These are phyloP conservation scores for Xylaria castorea DNA, from an alignment of 495 filamentous ascomycete species.

Conservation along the genomic window DNA sequence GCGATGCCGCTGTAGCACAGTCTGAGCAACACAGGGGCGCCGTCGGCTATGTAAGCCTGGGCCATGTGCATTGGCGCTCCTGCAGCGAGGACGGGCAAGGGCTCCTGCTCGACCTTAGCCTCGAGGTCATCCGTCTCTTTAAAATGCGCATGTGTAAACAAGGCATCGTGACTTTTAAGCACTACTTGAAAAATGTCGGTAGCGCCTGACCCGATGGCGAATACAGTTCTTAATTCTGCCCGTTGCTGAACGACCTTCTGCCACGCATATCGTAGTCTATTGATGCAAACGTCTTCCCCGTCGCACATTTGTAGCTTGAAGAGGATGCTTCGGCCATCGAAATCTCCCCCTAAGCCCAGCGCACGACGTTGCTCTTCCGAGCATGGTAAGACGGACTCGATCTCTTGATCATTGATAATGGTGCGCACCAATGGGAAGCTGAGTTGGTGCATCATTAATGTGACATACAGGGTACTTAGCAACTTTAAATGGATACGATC, in stretches of 20 bases:
- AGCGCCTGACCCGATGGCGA: constrained; percentile 2
- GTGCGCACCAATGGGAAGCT: constrained; percentile 1
- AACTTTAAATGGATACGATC: not conserved
- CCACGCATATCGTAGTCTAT: constrained; percentile 4
- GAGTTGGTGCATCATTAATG: not conserved
- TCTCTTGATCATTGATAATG: constrained; percentile 9
- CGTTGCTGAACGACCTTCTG: constrained; percentile 9
- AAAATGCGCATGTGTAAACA: not conserved
- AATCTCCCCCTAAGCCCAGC: not conserved
- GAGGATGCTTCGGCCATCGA: not conserved
- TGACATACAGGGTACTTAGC: not conserved
- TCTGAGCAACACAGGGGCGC: not conserved
- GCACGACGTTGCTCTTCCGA: constrained; percentile 10
- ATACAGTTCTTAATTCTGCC: constrained; percentile 9
- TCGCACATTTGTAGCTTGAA: not conserved
- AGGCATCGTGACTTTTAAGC: not conserved
- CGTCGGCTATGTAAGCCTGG: constrained; percentile 6
- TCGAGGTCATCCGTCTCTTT: not conserved
- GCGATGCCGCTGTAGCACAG: constrained; percentile 4
- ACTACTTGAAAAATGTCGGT: constrained; percentile 14
- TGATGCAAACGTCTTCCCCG: not conserved
- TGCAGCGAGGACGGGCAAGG: not conserved
- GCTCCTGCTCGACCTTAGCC: constrained; percentile 7
- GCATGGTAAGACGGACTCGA: constrained; percentile 14
- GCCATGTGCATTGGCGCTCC: constrained; percentile 3